phyloP scores from a whole-genome alignment of 306 rosid genomes.

The Quercus ilex region DNA sequence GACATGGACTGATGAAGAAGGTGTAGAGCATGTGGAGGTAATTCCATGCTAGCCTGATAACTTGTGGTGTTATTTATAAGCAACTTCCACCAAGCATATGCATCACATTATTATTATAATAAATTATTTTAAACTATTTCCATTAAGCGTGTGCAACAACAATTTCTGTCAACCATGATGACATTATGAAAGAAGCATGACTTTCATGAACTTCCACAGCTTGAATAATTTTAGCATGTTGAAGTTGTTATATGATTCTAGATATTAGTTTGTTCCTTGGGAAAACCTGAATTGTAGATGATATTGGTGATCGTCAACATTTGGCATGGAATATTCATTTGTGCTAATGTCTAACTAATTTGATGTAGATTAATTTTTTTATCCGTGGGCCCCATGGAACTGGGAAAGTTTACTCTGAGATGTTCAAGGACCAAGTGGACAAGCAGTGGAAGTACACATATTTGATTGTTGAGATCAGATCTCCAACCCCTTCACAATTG shows the following conservation, averaged over 20 bases:
- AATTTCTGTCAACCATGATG: not conserved
- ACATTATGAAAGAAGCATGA: not conserved
- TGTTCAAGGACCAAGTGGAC: constrained; percentile 76
- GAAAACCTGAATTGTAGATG: constrained; percentile 6
- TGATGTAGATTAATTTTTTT: constrained; percentile 74
- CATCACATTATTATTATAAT: not conserved
- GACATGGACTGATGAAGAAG: constrained; percentile 90
- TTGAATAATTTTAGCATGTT: not conserved
- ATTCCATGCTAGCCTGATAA: not conserved
- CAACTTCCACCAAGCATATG: not conserved
- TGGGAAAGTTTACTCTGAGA: constrained; percentile 80
- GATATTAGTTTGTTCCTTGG: not conserved
- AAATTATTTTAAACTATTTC: not conserved
- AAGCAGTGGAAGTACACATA: constrained; percentile 80
- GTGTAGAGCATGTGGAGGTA: constrained; percentile 93
- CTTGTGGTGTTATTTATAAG: not conserved
- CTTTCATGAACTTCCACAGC: not conserved
- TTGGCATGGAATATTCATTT: constrained; percentile 6
- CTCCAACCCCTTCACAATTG: constrained; percentile 75
- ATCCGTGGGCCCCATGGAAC: constrained; percentile 90
- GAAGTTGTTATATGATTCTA: not conserved
- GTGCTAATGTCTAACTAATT: constrained; percentile 11
- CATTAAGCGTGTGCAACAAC: not conserved
- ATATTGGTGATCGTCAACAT: not conserved
- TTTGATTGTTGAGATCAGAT: constrained; percentile 76